Base-by-base conservation (phyloP, 2,329 filamentous ascomycete species). In the Microdochium trichocladiopsis region DNA sequence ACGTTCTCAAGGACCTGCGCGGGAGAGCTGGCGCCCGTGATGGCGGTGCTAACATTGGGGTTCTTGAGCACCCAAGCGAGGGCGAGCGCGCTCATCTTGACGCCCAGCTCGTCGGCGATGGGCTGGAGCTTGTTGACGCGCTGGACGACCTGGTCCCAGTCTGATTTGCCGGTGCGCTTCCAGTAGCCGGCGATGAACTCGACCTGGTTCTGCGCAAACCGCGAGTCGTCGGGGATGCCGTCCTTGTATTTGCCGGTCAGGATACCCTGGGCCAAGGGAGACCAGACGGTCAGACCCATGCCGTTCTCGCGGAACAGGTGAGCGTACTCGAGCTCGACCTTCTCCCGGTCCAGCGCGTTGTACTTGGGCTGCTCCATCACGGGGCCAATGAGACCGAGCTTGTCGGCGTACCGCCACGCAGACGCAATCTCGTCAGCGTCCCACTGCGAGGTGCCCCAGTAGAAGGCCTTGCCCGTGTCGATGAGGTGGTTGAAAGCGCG, bases 371-470 rank as follows among this genome's bases (percentile, higher is more conserved):
- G 84, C 67, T 87, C 84, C 68, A 85, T 79, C 28, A 85, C 60
- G 2, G 84, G 84, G 8, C 80, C 83, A 55, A 87, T 77, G 41
- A 87, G 71, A 14, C 77, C 74, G 9, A 86, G 73, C 57, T 73
- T 75, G 58, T 85, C 81, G 31, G 84, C 80, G 55, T 81, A 73
- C 14, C 79, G 72, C 72, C 79, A 82, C 0, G 84, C 84, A 53
- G 81, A 75, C 5, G 78, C 76, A 61, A 87, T 86, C 69, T 87
- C 83, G 53, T 79, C 77, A 45, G 84, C 81, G 55, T 74, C 76
- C 83, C 84, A 87, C 65, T 87, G 82, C 0, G 81, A 86, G 0
- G 83, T 87, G 43, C 83, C 84, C 83, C 83, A 87, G 72, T 87
- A 87, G 57, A 88, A 80, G 2, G 82, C 80, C 69, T 87, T 83